Base-by-base conservation (phyloP, 2,329 filamentous ascomycete species). In the Fusarium ramigenum region DNA sequence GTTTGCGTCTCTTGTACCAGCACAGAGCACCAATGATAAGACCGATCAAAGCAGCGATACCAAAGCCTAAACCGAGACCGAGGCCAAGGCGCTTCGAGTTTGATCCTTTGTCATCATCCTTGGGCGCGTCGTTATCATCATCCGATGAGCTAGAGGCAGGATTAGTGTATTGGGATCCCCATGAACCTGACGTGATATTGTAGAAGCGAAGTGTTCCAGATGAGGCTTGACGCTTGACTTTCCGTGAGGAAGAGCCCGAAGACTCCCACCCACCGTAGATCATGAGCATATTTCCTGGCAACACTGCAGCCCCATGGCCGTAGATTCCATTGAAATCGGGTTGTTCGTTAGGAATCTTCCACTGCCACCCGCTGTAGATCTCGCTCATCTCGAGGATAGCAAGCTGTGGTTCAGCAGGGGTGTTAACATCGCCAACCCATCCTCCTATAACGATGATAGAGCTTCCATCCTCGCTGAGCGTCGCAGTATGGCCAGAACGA, bases 401-500 rank as follows among this genome's bases (percentile, higher is more conserved):
- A 32, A 98, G 85, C 79, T 97, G 94, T 2, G 96, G 96, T 36
- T 91, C 86, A 0, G 96, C 96, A 3, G 95, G 89, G 37, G 91
- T 92, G 14, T 85, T 87, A 1, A 93, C 86, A 77, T 97, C 91
- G 7, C 95, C 96, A 9, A 98, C 94, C 96, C 96, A 99, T 4
- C 96, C 96, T 25, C 96, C 96, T 67, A 95, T 87, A 2, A 99
- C 84, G 44, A 97, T 84, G 14, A 98, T 85, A n/a, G 88, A 90
- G 32, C 85, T 89, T 1, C 95, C 95, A 78, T 97, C 94, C 59
- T 92, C 88, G 34, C 90, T 93, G 9, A 98, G 83, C 2, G 97
- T 89, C 2, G 96, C 91, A 0, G 93, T 95, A 79, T 99, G 96
- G 0, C 96, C 96, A 8, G 95, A 97, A 62, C 96, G 87, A 42